phyloP scores from a whole-genome alignment of 805 yeast species.

The Wickerhamiella occidentalis region DNA sequence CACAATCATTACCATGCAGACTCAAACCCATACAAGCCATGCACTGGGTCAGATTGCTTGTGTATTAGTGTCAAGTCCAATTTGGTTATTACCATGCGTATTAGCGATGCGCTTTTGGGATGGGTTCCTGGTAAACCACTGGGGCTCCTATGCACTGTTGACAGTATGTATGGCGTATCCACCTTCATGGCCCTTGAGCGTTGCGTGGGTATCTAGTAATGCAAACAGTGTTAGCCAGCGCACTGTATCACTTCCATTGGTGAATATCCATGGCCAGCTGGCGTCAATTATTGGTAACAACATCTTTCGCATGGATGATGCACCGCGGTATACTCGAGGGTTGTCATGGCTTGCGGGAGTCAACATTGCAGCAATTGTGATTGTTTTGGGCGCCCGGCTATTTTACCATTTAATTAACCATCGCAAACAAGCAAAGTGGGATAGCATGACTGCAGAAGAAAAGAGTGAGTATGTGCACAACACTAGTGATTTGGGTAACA shows the following conservation, averaged over 20 bases:
- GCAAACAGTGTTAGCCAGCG: slow-evolving; percentile 52
- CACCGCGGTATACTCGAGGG: slow-evolving; percentile 50
- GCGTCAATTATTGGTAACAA: slow-evolving; percentile 44
- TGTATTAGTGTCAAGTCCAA: slow-evolving; percentile 12
- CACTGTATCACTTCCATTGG: slow-evolving; percentile 52
- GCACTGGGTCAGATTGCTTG: slow-evolving; percentile 14
- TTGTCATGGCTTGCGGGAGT: slow-evolving; percentile 30
- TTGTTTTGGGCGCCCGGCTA: slow-evolving; percentile 21
- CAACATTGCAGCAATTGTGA: slow-evolving; percentile 17
- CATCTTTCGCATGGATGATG: slow-evolving; percentile 45
- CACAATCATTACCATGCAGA: slow-evolving; percentile 21
- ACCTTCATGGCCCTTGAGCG: slow-evolving; percentile 19
- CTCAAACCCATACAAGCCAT: slow-evolving; percentile 14
- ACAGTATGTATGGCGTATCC: slow-evolving; percentile 24
- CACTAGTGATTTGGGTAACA: slow-evolving; percentile 44
- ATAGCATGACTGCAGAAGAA: slow-evolving; percentile 38
- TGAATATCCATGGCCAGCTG: slow-evolving; percentile 52
- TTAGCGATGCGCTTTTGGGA: slow-evolving; percentile 21
- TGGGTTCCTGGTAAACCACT: slow-evolving; percentile 18
- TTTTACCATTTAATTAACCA: slow-evolving; percentile 28
- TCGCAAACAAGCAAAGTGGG: slow-evolving; percentile 38
- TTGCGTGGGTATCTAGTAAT: slow-evolving; percentile 46
- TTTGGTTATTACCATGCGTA: slow-evolving; percentile 18
- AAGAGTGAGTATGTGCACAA: slow-evolving; percentile 35
- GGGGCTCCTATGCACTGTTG: slow-evolving; percentile 27